Conservation (phyloP, 148 eudicot species). For the Drosera capensis region DNA sequence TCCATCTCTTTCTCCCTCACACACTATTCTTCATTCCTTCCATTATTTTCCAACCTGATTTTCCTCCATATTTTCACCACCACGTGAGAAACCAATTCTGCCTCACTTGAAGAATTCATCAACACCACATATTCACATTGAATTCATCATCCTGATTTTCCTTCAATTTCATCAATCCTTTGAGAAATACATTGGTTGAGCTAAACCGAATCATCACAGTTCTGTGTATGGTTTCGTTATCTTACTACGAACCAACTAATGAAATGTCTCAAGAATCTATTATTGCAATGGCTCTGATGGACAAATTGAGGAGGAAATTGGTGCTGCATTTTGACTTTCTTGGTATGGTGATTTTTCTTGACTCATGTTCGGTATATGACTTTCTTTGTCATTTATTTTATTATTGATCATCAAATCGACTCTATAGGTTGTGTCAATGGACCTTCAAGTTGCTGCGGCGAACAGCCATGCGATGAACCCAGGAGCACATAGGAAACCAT, state of each 20-base stretch:
- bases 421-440: slow-evolving; percentile 60
- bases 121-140: too few species aligned
- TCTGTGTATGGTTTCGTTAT: background rate
- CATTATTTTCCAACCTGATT: too few species aligned
- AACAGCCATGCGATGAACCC: slow-evolving; percentile 30
- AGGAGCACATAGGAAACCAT: too few species aligned
- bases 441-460: slow-evolving; percentile 65
- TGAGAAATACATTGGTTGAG: too few species aligned
- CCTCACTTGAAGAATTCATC: too few species aligned
- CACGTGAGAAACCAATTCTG: too few species aligned
- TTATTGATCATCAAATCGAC: background rate
- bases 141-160: too few species aligned
- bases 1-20: too few species aligned
- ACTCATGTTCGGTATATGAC: background rate
- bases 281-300: slow-evolving; percentile 78
- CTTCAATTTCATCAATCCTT: too few species aligned
- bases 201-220: background rate
- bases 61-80: too few species aligned
- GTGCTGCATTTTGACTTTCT: slow-evolving; percentile 77
- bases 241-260: background rate
- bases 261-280: slow-evolving; percentile 41
- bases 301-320: slow-evolving; percentile 80
- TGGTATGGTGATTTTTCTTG: slow-evolving; percentile 63
- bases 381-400: background rate
- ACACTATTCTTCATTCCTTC: too few species aligned